These are phyloP conservation scores for Malassezia nana DNA, from an alignment of 1,284 basidiomycete genomes.

Conservation along the genomic window DNA sequence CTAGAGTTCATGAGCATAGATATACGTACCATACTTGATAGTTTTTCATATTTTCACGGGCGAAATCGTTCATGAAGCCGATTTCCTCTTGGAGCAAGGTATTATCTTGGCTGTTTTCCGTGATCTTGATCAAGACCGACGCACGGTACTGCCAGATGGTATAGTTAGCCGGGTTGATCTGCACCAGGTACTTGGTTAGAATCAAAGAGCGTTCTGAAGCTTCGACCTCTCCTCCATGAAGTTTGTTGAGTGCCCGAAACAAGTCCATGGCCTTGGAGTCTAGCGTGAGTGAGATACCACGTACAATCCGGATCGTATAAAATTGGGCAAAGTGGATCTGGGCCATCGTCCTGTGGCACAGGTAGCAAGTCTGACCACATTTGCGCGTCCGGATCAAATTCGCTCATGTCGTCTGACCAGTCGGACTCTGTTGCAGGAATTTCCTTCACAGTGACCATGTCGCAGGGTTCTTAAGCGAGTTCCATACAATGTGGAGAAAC, in stretches of 20 bases:
- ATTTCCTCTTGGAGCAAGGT: constrained; percentile 23
- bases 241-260: constrained; percentile 26
- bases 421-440: neutral
- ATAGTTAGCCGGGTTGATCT: constrained; percentile 37
- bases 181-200: constrained; percentile 32
- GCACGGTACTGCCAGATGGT: constrained; percentile 41
- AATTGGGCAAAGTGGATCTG: constrained; percentile 40
- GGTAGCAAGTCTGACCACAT: constrained; percentile 36
- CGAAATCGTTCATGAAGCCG: constrained; percentile 30
- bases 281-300: constrained; percentile 4
- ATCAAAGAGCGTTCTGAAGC: constrained; percentile 26
- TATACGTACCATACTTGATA: constrained; percentile 40
- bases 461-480: neutral
- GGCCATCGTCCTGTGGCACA: constrained; percentile 29
- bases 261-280: constrained; percentile 40
- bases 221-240: constrained; percentile 19
- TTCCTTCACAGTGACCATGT: constrained; percentile 10
- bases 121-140: constrained; percentile 24
- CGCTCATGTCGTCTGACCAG: neutral
- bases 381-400: constrained; percentile 22
- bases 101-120: neutral
- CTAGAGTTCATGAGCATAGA: constrained; percentile 2
- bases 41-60: constrained; percentile 38
- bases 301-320: constrained; percentile 33
- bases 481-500: constrained; percentile 10